Conservation (phyloP, 345 rosid genomes). For the Geranium rotundifolium region DNA sequence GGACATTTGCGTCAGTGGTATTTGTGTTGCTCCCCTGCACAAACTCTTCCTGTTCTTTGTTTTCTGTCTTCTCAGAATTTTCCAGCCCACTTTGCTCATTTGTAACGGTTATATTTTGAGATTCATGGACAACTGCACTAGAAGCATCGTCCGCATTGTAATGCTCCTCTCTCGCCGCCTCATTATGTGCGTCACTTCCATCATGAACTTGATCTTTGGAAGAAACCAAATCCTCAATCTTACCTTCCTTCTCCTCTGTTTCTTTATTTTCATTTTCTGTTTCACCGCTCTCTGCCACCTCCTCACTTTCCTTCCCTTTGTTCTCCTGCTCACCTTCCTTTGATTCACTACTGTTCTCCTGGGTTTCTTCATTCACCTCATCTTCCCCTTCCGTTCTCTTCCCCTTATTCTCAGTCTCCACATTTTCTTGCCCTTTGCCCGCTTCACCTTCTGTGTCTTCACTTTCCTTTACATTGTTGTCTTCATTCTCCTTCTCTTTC, state of each 20-base stretch:
- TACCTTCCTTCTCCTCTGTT: conserved; percentile 7
- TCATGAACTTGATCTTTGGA: conserved; percentile 25
- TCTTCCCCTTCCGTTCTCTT: conserved; percentile 11
- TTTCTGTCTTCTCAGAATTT: conserved; percentile 19
- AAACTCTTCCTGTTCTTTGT: neutral
- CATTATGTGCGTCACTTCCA: conserved; percentile 29
- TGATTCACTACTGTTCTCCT: conserved; percentile 1
- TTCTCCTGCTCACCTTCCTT: conserved; percentile 8
- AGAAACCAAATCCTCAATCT: conserved; percentile 17
- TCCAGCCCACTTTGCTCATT: conserved; percentile 21
- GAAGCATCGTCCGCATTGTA: conserved; percentile 82
- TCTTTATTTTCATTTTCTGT: conserved; percentile 3
- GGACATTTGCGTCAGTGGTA: conserved; percentile 13
- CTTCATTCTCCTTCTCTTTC: conserved; percentile 10
- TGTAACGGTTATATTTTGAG: conserved; percentile 17
- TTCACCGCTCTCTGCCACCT: conserved; percentile 5
- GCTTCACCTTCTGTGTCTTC: conserved; percentile 16
- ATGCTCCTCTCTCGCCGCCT: conserved; percentile 64
- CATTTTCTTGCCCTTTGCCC: conserved; percentile 6
- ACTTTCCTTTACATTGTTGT: conserved; percentile 3
- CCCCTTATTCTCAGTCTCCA: conserved; percentile 4
- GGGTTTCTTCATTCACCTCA: conserved; percentile 9
- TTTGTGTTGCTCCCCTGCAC: conserved; percentile 13
- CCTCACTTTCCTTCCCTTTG: conserved; percentile 11
- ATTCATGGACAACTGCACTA: conserved; percentile 52